A percentile compares a stretch with the other conserved stretches of the same genome.
Conservation (phyloP, 805 yeast species). For the Saturnispora bothae region DNA sequence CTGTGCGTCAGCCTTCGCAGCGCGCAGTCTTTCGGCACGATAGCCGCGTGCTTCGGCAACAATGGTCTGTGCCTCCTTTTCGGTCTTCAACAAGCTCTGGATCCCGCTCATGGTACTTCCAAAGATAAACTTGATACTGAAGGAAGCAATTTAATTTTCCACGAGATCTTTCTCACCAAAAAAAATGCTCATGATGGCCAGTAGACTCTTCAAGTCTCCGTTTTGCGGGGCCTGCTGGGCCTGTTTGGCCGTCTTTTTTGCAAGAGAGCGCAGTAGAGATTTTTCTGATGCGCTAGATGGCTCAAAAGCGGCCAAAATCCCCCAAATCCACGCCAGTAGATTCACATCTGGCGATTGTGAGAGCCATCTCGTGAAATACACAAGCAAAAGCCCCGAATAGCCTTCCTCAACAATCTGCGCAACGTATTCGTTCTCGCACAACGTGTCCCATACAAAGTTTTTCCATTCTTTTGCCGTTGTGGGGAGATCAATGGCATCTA, state of each 20-base stretch:
- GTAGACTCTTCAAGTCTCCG: constrained; percentile 5
- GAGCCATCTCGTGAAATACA: constrained; percentile 36
- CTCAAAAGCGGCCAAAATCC: constrained; percentile 30
- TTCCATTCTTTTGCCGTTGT: constrained; percentile 34
- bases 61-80: constrained; percentile 93
- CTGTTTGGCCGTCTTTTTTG: constrained; percentile 27
- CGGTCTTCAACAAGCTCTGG: constrained; percentile 72
- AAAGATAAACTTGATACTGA: too few relatives aligned
- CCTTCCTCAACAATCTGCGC: constrained; percentile 27
- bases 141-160: too few relatives aligned
- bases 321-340: constrained; percentile 32
- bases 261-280: constrained; percentile 32
- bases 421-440: constrained; percentile 25
- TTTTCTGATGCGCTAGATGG: constrained; percentile 29
- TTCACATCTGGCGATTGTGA: constrained; percentile 22
- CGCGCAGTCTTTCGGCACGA: constrained; percentile 81
- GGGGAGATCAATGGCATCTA: constrained; percentile 28
- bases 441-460: constrained; percentile 25
- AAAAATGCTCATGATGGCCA: neutral
- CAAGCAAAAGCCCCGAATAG: constrained; percentile 27
- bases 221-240: constrained; percentile 14
- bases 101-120: too few relatives aligned
- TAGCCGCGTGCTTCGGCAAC: constrained; percentile 88
- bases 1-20: constrained; percentile 90
- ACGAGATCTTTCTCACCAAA: constrained; percentile 5